Conservation (phyloP, 352 stramenopile species). For the Phytopythium montanum region DNA sequence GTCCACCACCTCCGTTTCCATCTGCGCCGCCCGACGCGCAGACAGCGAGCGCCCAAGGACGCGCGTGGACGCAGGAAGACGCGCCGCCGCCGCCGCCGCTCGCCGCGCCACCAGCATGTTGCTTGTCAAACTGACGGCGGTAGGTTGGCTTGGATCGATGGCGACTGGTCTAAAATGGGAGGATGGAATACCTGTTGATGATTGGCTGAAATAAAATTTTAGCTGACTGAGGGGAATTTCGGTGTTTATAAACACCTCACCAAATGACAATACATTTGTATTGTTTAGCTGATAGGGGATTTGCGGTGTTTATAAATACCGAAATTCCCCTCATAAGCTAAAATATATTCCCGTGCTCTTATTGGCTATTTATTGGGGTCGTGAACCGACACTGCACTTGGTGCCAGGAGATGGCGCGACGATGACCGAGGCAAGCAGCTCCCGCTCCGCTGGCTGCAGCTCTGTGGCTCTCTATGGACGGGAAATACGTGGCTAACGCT, state of each 20-base stretch:
- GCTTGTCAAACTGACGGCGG: background rate
- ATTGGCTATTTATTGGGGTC: conserved; percentile 1
- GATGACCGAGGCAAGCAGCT: conserved; percentile 4
- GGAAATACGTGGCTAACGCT: background rate
- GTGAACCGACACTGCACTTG: background rate
- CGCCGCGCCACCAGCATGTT: conserved; percentile 21
- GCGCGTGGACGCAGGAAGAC: conserved; percentile 18
- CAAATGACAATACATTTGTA: background rate
- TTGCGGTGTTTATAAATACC: too few relatives aligned
- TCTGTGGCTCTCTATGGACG: background rate
- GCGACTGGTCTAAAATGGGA: conserved; percentile 12
- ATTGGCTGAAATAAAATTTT: too few relatives aligned
- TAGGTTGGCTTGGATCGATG: background rate
- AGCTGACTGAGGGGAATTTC: too few relatives aligned
- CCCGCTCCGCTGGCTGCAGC: background rate
- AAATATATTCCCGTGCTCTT: background rate
- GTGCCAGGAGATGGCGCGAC: background rate
- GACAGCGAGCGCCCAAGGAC: conserved; percentile 39
- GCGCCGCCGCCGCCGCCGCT: conserved; percentile 11
- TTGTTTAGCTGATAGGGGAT: too few relatives aligned
- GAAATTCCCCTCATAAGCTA: too few relatives aligned
- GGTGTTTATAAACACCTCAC: too few relatives aligned
- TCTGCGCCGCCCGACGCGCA: conserved; percentile 52
- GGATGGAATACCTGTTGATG: background rate
- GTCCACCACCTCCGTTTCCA: conserved; percentile 79